phyloP scores from a whole-genome alignment of 768 basidiomycete genomes.

The Serendipita sp. region DNA sequence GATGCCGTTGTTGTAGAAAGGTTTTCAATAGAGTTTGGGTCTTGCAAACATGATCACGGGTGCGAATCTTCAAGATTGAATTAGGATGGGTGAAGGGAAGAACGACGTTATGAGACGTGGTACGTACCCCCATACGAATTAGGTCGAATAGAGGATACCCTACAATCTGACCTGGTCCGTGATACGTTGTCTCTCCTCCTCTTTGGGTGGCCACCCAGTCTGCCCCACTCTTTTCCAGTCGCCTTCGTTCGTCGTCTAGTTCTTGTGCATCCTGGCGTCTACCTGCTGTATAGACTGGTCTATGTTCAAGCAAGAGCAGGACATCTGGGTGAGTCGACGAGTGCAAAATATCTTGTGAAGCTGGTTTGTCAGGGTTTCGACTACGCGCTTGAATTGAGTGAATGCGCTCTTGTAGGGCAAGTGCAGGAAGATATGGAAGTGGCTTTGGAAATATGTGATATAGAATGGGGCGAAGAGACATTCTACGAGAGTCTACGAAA shows the following conservation, averaged over 20 bases:
- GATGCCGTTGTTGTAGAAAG: conserved; percentile 46
- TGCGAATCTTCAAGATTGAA: conserved; percentile 20
- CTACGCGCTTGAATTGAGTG: conserved; percentile 48
- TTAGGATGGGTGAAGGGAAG: neutral
- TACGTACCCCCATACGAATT: conserved; percentile 52
- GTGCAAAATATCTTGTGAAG: conserved; percentile 22
- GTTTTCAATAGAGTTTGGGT: conserved; percentile 56
- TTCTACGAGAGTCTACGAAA: neutral
- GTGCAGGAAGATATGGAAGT: conserved; percentile 54
- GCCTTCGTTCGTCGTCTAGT: conserved; percentile 40
- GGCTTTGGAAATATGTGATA: conserved; percentile 70
- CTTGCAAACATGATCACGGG: conserved; percentile 71
- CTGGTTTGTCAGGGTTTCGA: conserved; percentile 24
- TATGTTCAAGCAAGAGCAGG: conserved; percentile 72
- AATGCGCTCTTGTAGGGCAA: conserved; percentile 54
- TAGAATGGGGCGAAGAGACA: conserved; percentile 35
- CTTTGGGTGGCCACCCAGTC: conserved; percentile 71
- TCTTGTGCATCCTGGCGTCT: conserved; percentile 50
- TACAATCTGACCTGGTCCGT: conserved; percentile 93
- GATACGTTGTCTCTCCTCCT: conserved; percentile 91
- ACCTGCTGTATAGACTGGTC: conserved; percentile 92
- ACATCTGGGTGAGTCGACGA: conserved; percentile 32
- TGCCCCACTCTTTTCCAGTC: conserved; percentile 65
- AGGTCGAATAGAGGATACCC: conserved; percentile 92
- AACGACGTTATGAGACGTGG: conserved; percentile 21